Evolutionary conservation across 2,329 filamentous ascomycete genomes (phyloP).

Genomic region (Verticillium dahliae): DNA sequence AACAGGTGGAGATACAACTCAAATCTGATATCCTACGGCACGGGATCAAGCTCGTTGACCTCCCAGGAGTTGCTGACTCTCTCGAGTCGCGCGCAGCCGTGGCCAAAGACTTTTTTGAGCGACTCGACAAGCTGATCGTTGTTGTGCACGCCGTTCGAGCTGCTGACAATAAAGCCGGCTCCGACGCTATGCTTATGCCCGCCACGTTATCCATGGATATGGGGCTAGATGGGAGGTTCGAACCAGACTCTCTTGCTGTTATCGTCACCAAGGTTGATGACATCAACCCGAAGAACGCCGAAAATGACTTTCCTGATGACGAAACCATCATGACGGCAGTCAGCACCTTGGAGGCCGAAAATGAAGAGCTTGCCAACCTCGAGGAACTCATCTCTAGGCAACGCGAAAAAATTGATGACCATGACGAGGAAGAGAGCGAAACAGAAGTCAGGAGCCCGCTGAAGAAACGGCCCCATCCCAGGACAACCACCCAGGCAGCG

Average conservation of each 20-base stretch:
- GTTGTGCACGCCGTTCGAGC: constrained; percentile 9
- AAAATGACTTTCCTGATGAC: constrained; percentile 1
- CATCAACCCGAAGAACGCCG: constrained; percentile 4
- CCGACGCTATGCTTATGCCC: constrained; percentile 5
- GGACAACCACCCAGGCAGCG: not conserved
- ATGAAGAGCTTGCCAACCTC: not conserved
- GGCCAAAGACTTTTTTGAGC: constrained; percentile 1
- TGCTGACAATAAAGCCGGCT: constrained; percentile 11
- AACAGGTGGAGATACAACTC: constrained; percentile 9
- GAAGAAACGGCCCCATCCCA: not conserved
- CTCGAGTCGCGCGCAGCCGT: constrained; percentile 7
- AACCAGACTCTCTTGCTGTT: constrained; percentile 4
- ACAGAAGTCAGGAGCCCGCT: not conserved
- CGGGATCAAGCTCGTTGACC: constrained; percentile 11
- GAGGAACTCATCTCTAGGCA: not conserved
- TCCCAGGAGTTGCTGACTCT: constrained; percentile 12
- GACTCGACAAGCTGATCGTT: constrained; percentile 7
- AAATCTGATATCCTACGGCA: constrained; percentile 5
- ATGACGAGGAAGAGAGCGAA: not conserved
- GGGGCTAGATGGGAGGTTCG: constrained; percentile 9
- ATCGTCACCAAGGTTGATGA: constrained; percentile 11
- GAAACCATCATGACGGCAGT: not conserved
- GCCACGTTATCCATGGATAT: constrained; percentile 7
- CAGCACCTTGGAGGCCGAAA: not conserved
- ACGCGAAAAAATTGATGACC: not conserved